Evolutionary conservation across 352 stramenopile species (phyloP).

Genomic region (Globisporangium cylindrosporum): DNA sequence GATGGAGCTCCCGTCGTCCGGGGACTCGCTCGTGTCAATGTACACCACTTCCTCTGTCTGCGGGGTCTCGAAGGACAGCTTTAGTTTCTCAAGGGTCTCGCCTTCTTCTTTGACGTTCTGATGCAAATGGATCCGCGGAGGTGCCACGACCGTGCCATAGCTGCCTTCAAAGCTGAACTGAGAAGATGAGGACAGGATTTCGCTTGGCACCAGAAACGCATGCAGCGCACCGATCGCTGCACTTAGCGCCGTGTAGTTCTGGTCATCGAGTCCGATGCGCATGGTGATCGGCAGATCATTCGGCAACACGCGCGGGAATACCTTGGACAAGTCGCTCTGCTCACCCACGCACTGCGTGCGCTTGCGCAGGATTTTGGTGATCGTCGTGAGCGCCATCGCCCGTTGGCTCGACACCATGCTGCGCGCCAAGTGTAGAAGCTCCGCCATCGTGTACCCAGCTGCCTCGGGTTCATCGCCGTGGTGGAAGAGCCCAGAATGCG

Average conservation of each 20-base stretch:
- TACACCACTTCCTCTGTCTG: slow-evolving; percentile 40
- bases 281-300: slow-evolving; percentile 46
- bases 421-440: slow-evolving; percentile 69
- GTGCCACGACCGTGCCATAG: slow-evolving; percentile 29
- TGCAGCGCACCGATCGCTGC: slow-evolving; percentile 50
- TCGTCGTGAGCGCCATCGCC: slow-evolving; percentile 54
- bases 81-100: too few species aligned
- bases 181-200: background rate
- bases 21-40: slow-evolving; percentile 39
- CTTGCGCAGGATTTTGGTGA: slow-evolving; percentile 61
- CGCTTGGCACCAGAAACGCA: slow-evolving; percentile 43
- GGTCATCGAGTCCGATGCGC: slow-evolving; percentile 54
- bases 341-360: slow-evolving; percentile 29
- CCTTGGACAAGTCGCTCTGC: slow-evolving; percentile 9
- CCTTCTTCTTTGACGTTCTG: slow-evolving; percentile 17
- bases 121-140: slow-evolving; percentile 39
- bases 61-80: slow-evolving; percentile 11
- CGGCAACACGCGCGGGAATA: slow-evolving; percentile 33
- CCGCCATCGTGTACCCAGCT: slow-evolving; percentile 69
- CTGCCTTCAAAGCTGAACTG: slow-evolving; percentile 22
- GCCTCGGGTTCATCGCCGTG: slow-evolving; percentile 72
- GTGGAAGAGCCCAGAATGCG: slow-evolving; percentile 74
- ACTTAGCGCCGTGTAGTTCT: slow-evolving; percentile 60
- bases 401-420: slow-evolving; percentile 73
- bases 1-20: slow-evolving; percentile 36